phyloP scores from a whole-genome alignment of 2,329 filamentous ascomycete species.

The Aspergillaceae sp. region DNA sequence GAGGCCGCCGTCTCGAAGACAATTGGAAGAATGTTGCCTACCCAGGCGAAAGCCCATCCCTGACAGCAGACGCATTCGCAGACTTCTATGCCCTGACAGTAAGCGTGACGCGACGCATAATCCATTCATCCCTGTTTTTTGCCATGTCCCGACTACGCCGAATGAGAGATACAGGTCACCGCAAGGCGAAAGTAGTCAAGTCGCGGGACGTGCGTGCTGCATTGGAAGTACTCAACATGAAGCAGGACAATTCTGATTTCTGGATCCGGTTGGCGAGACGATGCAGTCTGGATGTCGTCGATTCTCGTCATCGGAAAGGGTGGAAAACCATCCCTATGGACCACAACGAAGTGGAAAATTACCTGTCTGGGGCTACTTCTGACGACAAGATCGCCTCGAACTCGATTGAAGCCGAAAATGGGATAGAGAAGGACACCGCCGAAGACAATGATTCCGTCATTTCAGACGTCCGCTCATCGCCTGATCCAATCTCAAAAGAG shows the following conservation, averaged over 20 bases:
- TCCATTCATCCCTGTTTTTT: conserved; percentile 61
- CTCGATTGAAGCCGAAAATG: background rate
- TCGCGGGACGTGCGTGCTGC: conserved; percentile 47
- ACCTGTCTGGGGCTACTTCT: conserved; percentile 18
- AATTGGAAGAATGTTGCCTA: conserved; percentile 60
- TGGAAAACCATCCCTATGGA: conserved; percentile 21
- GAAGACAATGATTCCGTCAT: conserved; percentile 4
- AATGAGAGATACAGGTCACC: conserved; percentile 22
- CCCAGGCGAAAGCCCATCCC: conserved; percentile 50
- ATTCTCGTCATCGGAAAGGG: conserved; percentile 25
- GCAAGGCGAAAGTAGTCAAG: conserved; percentile 30
- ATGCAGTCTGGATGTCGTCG: conserved; percentile 44
- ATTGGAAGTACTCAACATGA: conserved; percentile 46
- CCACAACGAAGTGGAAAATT: conserved; percentile 37
- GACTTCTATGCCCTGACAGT: conserved; percentile 64
- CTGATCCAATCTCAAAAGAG: conserved; percentile 4
- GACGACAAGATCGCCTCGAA: conserved; percentile 5
- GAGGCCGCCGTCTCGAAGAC: conserved; percentile 46
- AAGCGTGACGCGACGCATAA: conserved; percentile 60
- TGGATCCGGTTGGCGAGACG: conserved; percentile 47
- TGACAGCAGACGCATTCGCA: conserved; percentile 65
- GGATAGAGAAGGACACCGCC: conserved; percentile 2
- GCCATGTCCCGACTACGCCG: conserved; percentile 60
- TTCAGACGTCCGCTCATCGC: background rate
- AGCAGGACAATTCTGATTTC: conserved; percentile 37